Conservation (phyloP, 2,329 filamentous ascomycete genomes). For the Didymella pinodella region DNA sequence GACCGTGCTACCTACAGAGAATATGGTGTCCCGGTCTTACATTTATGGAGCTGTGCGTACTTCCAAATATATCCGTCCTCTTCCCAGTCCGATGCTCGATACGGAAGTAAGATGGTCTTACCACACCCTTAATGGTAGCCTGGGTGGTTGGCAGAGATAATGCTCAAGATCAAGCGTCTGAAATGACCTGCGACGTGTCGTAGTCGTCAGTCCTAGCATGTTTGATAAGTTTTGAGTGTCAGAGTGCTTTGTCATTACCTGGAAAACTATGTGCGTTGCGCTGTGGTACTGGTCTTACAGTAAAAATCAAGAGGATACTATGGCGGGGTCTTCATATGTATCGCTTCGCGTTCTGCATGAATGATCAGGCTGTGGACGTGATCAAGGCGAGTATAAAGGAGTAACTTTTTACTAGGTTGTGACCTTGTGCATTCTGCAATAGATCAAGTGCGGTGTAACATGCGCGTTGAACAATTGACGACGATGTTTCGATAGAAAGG, state of each 20-base stretch:
- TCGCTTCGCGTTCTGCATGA: neutral
- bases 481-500: neutral
- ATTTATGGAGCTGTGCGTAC: too few species aligned
- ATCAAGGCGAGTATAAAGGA: neutral
- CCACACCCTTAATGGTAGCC: too few species aligned
- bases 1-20: too few species aligned
- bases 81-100: too few species aligned
- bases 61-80: too few species aligned
- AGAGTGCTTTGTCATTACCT: neutral
- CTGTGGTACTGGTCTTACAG: neutral
- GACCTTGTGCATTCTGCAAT: neutral
- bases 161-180: too few species aligned
- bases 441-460: too few species aligned
- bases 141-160: too few species aligned
- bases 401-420: neutral
- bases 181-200: too few species aligned
- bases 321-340: neutral
- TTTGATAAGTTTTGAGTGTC: neutral
- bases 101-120: too few species aligned
- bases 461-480: neutral
- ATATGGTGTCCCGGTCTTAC: too few species aligned
- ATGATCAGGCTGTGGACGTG: neutral
- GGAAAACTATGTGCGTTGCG: neutral
- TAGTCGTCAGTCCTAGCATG: too few species aligned
- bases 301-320: neutral